Evolutionary conservation across 805 yeast species (phyloP).

Genomic region (Naumovozyma castellii): DNA sequence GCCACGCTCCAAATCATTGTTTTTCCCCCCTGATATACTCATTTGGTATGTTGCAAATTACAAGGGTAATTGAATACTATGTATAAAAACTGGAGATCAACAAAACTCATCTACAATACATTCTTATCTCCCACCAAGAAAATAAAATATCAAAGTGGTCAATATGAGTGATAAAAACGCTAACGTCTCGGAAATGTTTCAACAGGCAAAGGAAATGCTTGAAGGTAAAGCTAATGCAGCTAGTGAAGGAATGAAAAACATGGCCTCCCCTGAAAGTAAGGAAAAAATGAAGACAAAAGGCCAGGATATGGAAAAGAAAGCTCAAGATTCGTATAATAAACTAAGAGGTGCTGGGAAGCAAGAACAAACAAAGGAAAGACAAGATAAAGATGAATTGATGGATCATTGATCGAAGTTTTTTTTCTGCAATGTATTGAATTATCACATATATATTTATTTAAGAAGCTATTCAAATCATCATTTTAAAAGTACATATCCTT

Average conservation of each 20-base stretch:
- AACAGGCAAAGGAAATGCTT: slow-evolving; percentile 17
- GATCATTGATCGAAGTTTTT: not conserved
- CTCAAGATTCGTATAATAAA: slow-evolving; percentile 8
- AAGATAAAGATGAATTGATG: not conserved
- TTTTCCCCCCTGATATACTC: no score
- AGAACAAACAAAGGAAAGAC: slow-evolving; percentile 4
- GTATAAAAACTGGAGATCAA: no score
- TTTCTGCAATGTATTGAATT: not conserved
- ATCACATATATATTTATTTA: slow-evolving; percentile 9
- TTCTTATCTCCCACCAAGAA: no score
- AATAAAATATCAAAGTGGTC: no score
- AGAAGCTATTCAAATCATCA: slow-evolving; percentile 14
- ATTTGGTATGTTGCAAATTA: no score
- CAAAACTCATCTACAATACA: no score
- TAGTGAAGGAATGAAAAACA: slow-evolving; percentile 14
- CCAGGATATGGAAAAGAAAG: slow-evolving; percentile 4
- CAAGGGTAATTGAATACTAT: no score
- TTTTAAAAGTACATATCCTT: no score
- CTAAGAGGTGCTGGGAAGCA: slow-evolving; percentile 11
- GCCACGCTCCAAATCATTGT: no score
- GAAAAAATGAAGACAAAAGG: not conserved
- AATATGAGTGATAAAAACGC: not conserved
- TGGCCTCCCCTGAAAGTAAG: slow-evolving; percentile 7
- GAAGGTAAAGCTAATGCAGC: slow-evolving; percentile 15
- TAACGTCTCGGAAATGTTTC: slow-evolving; percentile 11